Evolutionary conservation across 345 rosid species (phyloP).

Genomic region (Acer negundo): DNA sequence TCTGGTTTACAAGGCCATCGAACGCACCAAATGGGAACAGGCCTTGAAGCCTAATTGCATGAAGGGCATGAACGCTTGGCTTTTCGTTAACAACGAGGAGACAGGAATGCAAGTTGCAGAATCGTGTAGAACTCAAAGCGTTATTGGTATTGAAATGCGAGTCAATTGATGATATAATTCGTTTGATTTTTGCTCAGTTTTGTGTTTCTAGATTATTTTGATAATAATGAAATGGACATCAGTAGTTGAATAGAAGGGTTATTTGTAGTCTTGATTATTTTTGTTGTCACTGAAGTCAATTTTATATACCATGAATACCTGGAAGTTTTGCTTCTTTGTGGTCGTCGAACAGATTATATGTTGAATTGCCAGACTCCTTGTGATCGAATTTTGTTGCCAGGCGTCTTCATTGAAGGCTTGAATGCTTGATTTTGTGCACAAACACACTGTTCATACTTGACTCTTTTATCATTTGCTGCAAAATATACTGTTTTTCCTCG

Average conservation of each 20-base stretch:
- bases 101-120: conserved; percentile 9
- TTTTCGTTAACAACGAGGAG: conserved; percentile 86
- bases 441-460: too few relatives aligned
- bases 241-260: not conserved
- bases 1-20: conserved; percentile 79
- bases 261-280: not conserved
- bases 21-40: conserved; percentile 76
- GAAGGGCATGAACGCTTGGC: conserved; percentile 97
- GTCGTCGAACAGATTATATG: too few relatives aligned
- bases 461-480: too few relatives aligned
- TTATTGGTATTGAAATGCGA: not conserved
- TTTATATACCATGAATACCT: too few relatives aligned
- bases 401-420: too few relatives aligned
- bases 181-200: not conserved
- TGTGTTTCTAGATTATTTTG: not conserved
- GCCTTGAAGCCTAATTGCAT: conserved; percentile 77
- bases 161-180: not conserved
- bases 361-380: too few relatives aligned
- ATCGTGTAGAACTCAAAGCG: conserved; percentile 12
- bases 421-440: too few relatives aligned
- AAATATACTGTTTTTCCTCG: too few relatives aligned
- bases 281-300: not conserved
- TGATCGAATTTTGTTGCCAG: too few relatives aligned
- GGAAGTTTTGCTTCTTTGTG: too few relatives aligned
- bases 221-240: not conserved